Conservation (phyloP, 2,329 filamentous ascomycete species). For the Cryoendolithus antarcticus region DNA sequence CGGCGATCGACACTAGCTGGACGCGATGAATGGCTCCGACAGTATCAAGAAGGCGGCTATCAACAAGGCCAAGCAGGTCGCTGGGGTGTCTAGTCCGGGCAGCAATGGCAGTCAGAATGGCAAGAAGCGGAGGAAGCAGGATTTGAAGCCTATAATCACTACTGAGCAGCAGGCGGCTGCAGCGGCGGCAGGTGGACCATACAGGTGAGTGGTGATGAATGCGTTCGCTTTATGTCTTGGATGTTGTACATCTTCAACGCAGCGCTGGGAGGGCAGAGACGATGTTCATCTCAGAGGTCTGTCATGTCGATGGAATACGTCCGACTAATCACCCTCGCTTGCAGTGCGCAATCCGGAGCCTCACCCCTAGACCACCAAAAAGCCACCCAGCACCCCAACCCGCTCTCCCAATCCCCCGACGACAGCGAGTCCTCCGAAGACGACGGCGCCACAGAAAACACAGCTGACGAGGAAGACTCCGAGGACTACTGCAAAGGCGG, state of each 20-base stretch:
- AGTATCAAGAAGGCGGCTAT: constrained; percentile 50
- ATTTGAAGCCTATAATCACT: constrained; percentile 64
- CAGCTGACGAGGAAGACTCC: constrained; percentile 94
- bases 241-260: not conserved
- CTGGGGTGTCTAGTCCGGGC: constrained; percentile 40
- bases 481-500: constrained; percentile 99
- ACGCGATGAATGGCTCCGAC: constrained; percentile 51
- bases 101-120: constrained; percentile 30
- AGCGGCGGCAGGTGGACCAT: constrained; percentile 27
- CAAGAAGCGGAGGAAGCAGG: constrained; percentile 64
- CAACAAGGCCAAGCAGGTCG: constrained; percentile 54
- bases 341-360: too few species aligned
- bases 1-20: too few species aligned
- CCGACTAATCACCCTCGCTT: too few species aligned
- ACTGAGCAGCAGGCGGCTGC: constrained; percentile 42
- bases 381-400: constrained; percentile 35
- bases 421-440: constrained; percentile 52
- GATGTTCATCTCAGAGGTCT: too few species aligned
- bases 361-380: constrained; percentile 20
- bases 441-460: constrained; percentile 69
- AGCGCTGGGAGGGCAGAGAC: too few species aligned
- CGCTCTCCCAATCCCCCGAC: constrained; percentile 61
- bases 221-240: not conserved
- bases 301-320: too few species aligned
- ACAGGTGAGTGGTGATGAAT: constrained; percentile 26